Base-by-base conservation (phyloP, 2,329 filamentous ascomycete species). In the Parastagonospora nodorum region DNA sequence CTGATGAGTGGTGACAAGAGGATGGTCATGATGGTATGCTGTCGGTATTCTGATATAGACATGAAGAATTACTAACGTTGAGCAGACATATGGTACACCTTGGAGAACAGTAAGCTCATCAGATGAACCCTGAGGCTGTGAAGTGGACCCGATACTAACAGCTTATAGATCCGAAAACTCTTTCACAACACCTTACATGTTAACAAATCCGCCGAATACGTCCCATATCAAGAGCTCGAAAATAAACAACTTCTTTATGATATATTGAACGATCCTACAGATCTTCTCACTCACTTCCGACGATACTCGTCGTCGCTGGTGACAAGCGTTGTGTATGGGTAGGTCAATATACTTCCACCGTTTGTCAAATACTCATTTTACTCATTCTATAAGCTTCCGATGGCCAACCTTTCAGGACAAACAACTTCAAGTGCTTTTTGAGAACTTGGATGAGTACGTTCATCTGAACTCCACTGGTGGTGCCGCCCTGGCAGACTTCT, bases 201-300 rank as follows among this genome's bases (percentile, higher is more conserved):
- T 10, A 60, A 55, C 14, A 52, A 42, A 2, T 41, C 51, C 4
- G 45, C 28, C 1, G 44, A 44, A 24, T 60, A 60, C 35, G 40
- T 82, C 1, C 77, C 80, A 0, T 83, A 83, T 55, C 81, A 84
- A 57, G 75, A 78, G 48, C 71, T 83, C 5, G 82, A 84, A 63
- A 80, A 78, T 64, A 80, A 79, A 60, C 76, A 79, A 51, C 80
- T 84, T 79, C 65, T 82, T 33, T 57, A 68, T 45, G 77, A 79
- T n/a, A 64, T 84, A 24, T 59, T 83, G 4, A 72, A 76, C 0
- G 49, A 69, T 8, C 79, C 79, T 0, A 57, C 73, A 1, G 54
- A 71, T 2, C 77, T 78, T 36, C 44, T 75, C 8, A 60, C 76
- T 12, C 75, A 80, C 46, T 69, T 81, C 32, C 69, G 77, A 15